Conservation (phyloP, 352 stramenopile species). For the Nothophytophthora sp. region DNA sequence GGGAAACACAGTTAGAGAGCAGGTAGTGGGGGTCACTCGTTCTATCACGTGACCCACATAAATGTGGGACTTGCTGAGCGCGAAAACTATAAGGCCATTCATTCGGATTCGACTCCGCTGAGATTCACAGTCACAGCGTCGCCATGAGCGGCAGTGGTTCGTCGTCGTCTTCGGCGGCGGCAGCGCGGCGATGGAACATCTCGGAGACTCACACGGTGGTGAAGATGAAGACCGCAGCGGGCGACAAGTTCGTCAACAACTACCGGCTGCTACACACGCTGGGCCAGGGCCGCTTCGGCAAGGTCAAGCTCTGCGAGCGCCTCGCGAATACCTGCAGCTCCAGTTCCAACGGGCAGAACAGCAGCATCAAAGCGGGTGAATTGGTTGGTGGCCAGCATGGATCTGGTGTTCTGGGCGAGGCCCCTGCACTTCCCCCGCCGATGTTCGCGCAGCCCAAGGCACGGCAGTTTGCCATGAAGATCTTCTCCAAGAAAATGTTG, state of each 20-base stretch:
- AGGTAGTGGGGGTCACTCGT: too few species aligned
- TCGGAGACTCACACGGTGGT: constrained; percentile 55
- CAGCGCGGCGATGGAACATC: constrained; percentile 60
- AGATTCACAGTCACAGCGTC: too few species aligned
- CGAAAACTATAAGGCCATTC: not conserved
- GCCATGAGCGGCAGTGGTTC: constrained; percentile 17
- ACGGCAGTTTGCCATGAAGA: constrained; percentile 81
- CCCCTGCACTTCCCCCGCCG: constrained; percentile 4
- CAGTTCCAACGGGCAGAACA: not conserved
- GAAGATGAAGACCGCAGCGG: constrained; percentile 48
- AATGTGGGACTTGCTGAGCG: constrained; percentile 1
- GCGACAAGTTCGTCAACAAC: constrained; percentile 81
- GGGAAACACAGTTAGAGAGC: too few species aligned
- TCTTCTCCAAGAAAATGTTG: constrained; percentile 80
- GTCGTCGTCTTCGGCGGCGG: too few species aligned
- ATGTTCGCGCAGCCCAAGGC: constrained; percentile 23
- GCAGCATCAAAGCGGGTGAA: not conserved
- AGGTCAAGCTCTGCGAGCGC: constrained; percentile 85
- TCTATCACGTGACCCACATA: too few species aligned
- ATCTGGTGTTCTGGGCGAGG: not conserved
- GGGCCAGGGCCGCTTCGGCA: constrained; percentile 81
- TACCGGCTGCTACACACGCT: constrained; percentile 72
- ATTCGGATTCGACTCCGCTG: too few species aligned
- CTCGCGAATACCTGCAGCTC: constrained; percentile 17
- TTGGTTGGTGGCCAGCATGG: constrained; percentile 1